Evolutionary conservation across 768 basidiomycete genomes (phyloP).

Genomic region (Hygrocybe punicea): DNA sequence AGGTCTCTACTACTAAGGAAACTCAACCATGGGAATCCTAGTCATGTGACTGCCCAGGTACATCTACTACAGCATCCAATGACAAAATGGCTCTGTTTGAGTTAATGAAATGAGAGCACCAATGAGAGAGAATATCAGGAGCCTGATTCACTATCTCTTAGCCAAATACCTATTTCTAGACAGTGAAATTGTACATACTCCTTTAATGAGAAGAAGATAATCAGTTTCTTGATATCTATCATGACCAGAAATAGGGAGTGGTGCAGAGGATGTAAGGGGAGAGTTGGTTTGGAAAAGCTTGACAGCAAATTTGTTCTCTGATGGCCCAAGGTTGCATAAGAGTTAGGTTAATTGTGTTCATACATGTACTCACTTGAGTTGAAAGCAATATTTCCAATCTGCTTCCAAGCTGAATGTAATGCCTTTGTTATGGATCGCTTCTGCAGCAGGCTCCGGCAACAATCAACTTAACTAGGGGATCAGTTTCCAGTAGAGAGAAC

Average conservation of each 20-base stretch:
- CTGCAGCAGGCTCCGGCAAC: too few species aligned
- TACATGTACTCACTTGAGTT: constrained; percentile 33
- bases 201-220: constrained; percentile 41
- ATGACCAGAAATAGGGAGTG: background rate
- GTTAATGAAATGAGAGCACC: constrained; percentile 39
- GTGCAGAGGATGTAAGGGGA: background rate
- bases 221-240: constrained; percentile 20
- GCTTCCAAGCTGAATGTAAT: constrained; percentile 34
- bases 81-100: constrained; percentile 36
- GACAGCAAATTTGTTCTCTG: constrained; percentile 53
- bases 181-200: constrained; percentile 26
- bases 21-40: too few species aligned
- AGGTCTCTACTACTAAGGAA: too few species aligned
- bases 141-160: constrained; percentile 27
- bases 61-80: constrained; percentile 30
- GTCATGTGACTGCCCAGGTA: too few species aligned
- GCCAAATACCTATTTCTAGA: constrained; percentile 12
- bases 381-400: constrained; percentile 36
- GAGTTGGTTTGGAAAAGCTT: constrained; percentile 33
- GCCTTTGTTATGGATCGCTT: too few species aligned
- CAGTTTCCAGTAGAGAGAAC: too few species aligned
- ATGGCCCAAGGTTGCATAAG: background rate
- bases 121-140: constrained; percentile 47
- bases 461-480: too few species aligned
- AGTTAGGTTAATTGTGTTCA: constrained; percentile 10